Percentiles rank a stretch among this genome's conserved stretches.
Conservation (phyloP, 1,284 basidiomycete species). For the Sporisorium graminicola region DNA sequence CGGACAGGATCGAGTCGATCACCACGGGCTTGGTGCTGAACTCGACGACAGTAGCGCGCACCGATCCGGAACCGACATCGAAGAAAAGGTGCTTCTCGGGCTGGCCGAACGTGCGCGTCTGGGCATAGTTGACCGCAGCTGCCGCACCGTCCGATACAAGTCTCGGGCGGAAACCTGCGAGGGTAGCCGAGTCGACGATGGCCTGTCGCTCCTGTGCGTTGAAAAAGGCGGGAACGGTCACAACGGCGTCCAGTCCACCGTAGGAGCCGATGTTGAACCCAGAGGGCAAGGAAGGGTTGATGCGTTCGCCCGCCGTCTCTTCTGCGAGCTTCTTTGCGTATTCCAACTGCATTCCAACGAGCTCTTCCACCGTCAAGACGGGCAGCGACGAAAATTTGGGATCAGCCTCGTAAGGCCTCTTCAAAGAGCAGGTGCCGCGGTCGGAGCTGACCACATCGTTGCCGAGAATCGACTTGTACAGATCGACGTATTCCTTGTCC, state of each 20-base stretch:
- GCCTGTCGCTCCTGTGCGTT: slow-evolving; percentile 82
- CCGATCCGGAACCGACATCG: slow-evolving; percentile 90
- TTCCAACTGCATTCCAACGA: slow-evolving; percentile 92
- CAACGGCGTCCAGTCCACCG: slow-evolving; percentile 66
- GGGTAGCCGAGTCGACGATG: slow-evolving; percentile 84
- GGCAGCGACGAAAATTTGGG: slow-evolving; percentile 41
- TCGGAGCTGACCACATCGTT: slow-evolving; percentile 55
- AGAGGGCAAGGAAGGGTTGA: slow-evolving; percentile 53
- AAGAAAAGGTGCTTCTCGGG: slow-evolving; percentile 89
- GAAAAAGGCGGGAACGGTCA: slow-evolving; percentile 68
- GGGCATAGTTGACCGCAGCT: slow-evolving; percentile 78
- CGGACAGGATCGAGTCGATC: slow-evolving; percentile 71
- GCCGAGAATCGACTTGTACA: slow-evolving; percentile 54
- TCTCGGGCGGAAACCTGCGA: slow-evolving; percentile 85
- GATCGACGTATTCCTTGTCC: slow-evolving; percentile 34
- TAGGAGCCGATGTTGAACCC: slow-evolving; percentile 57
- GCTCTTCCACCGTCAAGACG: slow-evolving; percentile 79
- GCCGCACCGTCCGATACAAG: slow-evolving; percentile 89
- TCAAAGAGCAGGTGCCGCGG: slow-evolving; percentile 50
- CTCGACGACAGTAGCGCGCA: slow-evolving; percentile 86
- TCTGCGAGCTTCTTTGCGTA: slow-evolving; percentile 92
- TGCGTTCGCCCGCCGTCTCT: slow-evolving; percentile 74
- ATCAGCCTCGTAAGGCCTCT: slow-evolving; percentile 46
- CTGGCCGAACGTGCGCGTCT: slow-evolving; percentile 83
- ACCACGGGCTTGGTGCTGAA: slow-evolving; percentile 72